Base-by-base conservation (phyloP, 1,284 basidiomycete species). In the Pseudozyma hubeiensis region DNA sequence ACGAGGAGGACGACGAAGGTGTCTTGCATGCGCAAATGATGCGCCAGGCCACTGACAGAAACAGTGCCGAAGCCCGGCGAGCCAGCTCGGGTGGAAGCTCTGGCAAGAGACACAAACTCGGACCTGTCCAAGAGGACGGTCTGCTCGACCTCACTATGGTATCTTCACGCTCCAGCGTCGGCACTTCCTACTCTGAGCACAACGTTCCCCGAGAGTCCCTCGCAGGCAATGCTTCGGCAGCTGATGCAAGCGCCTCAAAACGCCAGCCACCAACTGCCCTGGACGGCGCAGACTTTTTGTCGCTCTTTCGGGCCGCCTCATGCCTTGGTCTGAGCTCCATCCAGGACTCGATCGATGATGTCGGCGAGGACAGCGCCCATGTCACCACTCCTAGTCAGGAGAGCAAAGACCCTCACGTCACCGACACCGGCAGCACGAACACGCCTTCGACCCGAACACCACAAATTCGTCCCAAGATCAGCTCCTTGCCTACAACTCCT, bases 81-180 rank as follows among this genome's bases (percentile, higher is more conserved):
- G 52, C 67, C 6, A 70, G 67, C 51, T 75, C 72, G 10, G 57
- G 61, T 8, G 72, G 57, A 31, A 75, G 72, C 56, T 66, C 57
- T 1, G 54, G 53, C 13, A 49, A 57, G 40, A 43, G 45, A 24
- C 46, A 40, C 13, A 71, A 74, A 34, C 54, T 79, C 34, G 55
- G 71, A 5, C 61, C 77, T 5, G 77, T 79, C 3, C 70, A 66
- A 40, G 77, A 79, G 34, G 71, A 68, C 41, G 58, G 67, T 7
- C 46, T 53, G 31, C 62, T 66, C 41, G 67, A 71, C 17, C 39
- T 75, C 10, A 58, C 54, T 29, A 56, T 63, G 19, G 52, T 70
- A 37, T 56, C 67, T 5, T 66, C 72, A 9, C 55, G 67, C 1
- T 75, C 72, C 30, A 75, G 67, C 41, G 51, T 62, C 24, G 67